Evolutionary conservation across 2,329 filamentous ascomycete genomes (phyloP), one percentile per base, ranked within the genome.

Genomic region (Dryadomyces quercus-mongolicae): DNA sequence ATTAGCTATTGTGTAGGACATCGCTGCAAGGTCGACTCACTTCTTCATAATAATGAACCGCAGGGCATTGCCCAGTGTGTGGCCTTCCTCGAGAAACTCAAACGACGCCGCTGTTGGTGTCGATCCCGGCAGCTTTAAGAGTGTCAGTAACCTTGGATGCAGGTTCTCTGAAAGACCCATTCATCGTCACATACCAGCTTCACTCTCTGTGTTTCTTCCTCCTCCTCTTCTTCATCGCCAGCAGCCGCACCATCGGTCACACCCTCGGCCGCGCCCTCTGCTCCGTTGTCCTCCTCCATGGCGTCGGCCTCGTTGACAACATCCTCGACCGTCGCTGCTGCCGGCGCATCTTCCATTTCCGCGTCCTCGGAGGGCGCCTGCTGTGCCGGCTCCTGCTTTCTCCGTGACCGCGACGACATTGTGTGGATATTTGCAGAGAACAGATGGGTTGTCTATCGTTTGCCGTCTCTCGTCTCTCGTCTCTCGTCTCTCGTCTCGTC

Each of bases 41-140:
- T 98, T 98, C 73, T 97, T 97, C 88, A 95, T 96, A 64, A 98
- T 94, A 59, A 96, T 86, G 67, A 91, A 97, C 64, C 93, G 81
- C 62, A 98, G 72, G 10, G 91, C 89, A 70, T 98, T 98, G 31
- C 93, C 93, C 52, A 98, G 75, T 0, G 93, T 98, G 70, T 98
- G 93, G 46, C 94, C 90, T 72, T 98, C 93, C 48, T 88, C 84
- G 57, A 87, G 82, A 63, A 98, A 95, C 67, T 97, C 88, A 67
- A 97, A 98, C 16, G 90, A 95, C 34, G 93, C 93, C 5, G 91
- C 91, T 9, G 86, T 92, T 51, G 92, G 86, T 70, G 79, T 86
- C 54, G 88, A 87, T 49, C 91, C 91, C 40, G 89, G 86, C 31
- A 96, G 75, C 92, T 96, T 62, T 44, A n/a, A n/a, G 15, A 25